Percentiles rank a stretch among this genome's conserved stretches.
Conservation (phyloP, 208 protist species). For the Wallacemonas collosoma region DNA sequence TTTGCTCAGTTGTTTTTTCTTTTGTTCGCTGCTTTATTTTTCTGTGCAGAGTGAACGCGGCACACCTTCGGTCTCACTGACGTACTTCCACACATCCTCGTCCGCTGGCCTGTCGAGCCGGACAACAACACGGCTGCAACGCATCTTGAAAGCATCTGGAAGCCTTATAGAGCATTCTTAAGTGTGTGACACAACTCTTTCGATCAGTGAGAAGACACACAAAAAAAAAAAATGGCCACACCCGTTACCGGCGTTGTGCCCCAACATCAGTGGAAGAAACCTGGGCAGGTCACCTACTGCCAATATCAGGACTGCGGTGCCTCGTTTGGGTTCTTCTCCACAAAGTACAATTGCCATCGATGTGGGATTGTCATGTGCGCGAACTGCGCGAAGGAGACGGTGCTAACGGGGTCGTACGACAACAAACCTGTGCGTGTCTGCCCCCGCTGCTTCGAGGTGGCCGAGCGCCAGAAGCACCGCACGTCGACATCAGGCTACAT, state of each 20-base stretch:
- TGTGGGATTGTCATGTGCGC: slow-evolving; percentile 74
- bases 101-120: too few species aligned
- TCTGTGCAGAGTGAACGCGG: too few species aligned
- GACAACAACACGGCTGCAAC: too few species aligned
- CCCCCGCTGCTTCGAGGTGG: slow-evolving; percentile 45
- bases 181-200: too few species aligned
- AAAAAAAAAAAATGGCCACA: slow-evolving; percentile 5
- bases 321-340: slow-evolving; percentile 56
- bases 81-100: too few species aligned
- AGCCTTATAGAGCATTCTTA: too few species aligned
- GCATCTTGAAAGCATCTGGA: too few species aligned
- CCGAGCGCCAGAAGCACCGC: slow-evolving; percentile 35
- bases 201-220: too few species aligned
- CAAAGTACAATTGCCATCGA: slow-evolving; percentile 58
- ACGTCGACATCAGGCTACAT: slow-evolving; percentile 13
- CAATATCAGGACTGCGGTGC: slow-evolving; percentile 74
- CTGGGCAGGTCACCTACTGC: slow-evolving; percentile 43
- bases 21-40: too few species aligned
- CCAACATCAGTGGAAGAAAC: slow-evolving; percentile 47
- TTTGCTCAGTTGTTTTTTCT: too few species aligned
- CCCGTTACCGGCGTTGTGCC: slow-evolving; percentile 55
- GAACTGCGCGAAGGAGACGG: slow-evolving; percentile 32
- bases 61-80: too few species aligned
- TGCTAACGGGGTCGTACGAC: slow-evolving; percentile 50
- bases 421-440: slow-evolving; percentile 48